Evolutionary conservation across 768 basidiomycete genomes (phyloP).

Genomic region (Rhizopogon salebrosus): DNA sequence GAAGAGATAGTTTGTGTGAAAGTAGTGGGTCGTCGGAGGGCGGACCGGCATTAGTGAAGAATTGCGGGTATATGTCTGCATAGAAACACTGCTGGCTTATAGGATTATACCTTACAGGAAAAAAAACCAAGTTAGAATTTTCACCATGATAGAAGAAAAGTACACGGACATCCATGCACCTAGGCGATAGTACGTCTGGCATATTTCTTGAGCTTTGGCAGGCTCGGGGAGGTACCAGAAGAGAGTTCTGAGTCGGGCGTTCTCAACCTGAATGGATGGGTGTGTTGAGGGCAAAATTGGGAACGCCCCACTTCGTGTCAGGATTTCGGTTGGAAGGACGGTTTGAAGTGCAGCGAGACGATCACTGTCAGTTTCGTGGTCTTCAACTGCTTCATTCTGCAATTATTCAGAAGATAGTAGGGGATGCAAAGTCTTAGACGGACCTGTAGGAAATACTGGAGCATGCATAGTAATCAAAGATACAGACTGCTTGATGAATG

Average conservation of each 20-base stretch:
- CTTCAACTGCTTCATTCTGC: conserved; percentile 59
- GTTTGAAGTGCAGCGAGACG: conserved; percentile 44
- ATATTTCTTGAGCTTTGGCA: conserved; percentile 55
- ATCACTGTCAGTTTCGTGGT: conserved; percentile 43
- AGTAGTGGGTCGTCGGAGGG: conserved; percentile 46
- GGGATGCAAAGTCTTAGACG: conserved; percentile 12
- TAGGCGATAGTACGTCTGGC: conserved; percentile 54
- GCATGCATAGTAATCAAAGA: conserved; percentile 8
- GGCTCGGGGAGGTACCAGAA: conserved; percentile 67
- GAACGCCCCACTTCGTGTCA: conserved; percentile 60
- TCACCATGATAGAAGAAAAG: background rate
- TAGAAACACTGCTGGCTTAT: conserved; percentile 57
- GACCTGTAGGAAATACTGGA: conserved; percentile 73
- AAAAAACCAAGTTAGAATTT: conserved; percentile 5
- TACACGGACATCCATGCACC: conserved; percentile 66
- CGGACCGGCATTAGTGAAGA: conserved; percentile 44
- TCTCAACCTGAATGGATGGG: conserved; percentile 32
- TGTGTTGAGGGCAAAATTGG: conserved; percentile 47
- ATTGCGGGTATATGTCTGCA: conserved; percentile 51
- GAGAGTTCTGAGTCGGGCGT: conserved; percentile 49
- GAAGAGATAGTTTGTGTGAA: conserved; percentile 56
- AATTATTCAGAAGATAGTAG: conserved; percentile 6
- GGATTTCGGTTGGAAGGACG: conserved; percentile 57
- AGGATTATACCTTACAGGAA: conserved; percentile 54
- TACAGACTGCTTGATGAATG: conserved; percentile 3